These are phyloP conservation scores for Pharus latifolius DNA, from an alignment of 176 grass and related monocot genomes.

Conservation along the genomic window DNA sequence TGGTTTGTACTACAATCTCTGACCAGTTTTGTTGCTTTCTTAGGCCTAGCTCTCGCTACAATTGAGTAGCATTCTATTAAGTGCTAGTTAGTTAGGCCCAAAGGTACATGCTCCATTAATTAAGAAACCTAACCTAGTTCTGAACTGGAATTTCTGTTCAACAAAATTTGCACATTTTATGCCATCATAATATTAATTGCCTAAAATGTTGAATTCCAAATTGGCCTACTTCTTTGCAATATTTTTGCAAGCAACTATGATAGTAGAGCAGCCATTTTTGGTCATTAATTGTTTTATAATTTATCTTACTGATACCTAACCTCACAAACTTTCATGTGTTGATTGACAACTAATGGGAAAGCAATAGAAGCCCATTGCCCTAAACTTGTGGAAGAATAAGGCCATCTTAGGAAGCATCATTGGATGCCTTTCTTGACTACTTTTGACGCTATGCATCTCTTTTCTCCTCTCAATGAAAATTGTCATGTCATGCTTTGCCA, in stretches of 20 bases:
- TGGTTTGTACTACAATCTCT: neutral
- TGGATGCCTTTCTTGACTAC: slow-evolving; percentile 37
- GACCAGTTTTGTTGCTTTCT: neutral
- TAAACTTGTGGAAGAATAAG: slow-evolving; percentile 23
- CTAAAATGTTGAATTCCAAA: neutral
- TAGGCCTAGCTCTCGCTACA: neutral
- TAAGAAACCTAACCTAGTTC: neutral
- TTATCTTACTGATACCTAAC: slow-evolving; percentile 7
- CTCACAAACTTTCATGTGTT: slow-evolving; percentile 12
- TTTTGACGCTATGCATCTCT: slow-evolving; percentile 7
- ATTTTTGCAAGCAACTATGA: slow-evolving; percentile 15
- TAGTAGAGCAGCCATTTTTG: slow-evolving; percentile 16
- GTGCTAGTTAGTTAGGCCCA: slow-evolving; percentile 16
- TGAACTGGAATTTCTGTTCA: neutral
- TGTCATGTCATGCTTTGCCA: slow-evolving; percentile 40
- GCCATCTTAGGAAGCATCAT: slow-evolving; percentile 26
- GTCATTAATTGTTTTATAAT: neutral
- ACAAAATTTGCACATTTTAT: neutral
- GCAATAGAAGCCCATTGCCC: slow-evolving; percentile 4
- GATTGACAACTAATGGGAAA: slow-evolving; percentile 28
- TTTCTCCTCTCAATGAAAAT: slow-evolving; percentile 9
- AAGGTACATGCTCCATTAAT: neutral
- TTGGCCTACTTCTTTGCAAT: neutral
- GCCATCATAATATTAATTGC: neutral
- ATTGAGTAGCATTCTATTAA: slow-evolving; percentile 18